Evolutionary conservation across 176 grass and related monocot species (phyloP), one percentile per base, ranked within the genome.

Genomic region (Oryza rufipogon): DNA sequence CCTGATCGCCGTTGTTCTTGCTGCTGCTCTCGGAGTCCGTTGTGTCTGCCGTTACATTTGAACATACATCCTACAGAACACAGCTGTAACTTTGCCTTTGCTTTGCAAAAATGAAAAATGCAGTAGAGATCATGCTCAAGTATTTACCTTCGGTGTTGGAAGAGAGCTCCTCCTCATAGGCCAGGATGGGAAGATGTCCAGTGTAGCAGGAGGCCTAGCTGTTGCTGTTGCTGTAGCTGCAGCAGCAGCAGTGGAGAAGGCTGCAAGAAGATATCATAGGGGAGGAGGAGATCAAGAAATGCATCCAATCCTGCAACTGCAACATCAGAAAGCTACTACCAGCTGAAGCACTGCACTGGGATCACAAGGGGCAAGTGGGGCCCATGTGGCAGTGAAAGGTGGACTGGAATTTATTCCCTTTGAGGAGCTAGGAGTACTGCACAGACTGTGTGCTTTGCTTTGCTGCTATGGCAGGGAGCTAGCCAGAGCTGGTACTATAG

Each of bases 111-210:
- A 60, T 60, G 54, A 19, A 7, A 60, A 60, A 60, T 60, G 54
- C 54, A 60, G 54, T 60, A 8, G 11, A n/a, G 2, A 48, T 48
- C 54, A 60, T 60, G 4, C 93, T 41, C 39, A 41, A 51, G 48
- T 28, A 28, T 51, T 84, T 93, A 97, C 95, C 91, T 89, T 91
- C 76, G 89, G 84, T 48, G 86, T 89, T 83, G 86, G 90, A 16
- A 92, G 90, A 66, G 80, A 86, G 5, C 36, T 38, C 39, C 38
- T 39, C 73, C 87, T 87, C 91, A 94, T 92, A 46, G 95, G 92
- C 88, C 90, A 95, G 49, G 95, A 86, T 20, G 92, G 95, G 85
- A 97, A 97, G 91, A 93, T 97, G 85, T 95, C 91, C 68, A 97
- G 91, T 56, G 92, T 97, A 64, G 90, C 88, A 76, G 83, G 90